Conservation (phyloP, 495 filamentous ascomycete genomes). For the Tuber umbilicatum region DNA sequence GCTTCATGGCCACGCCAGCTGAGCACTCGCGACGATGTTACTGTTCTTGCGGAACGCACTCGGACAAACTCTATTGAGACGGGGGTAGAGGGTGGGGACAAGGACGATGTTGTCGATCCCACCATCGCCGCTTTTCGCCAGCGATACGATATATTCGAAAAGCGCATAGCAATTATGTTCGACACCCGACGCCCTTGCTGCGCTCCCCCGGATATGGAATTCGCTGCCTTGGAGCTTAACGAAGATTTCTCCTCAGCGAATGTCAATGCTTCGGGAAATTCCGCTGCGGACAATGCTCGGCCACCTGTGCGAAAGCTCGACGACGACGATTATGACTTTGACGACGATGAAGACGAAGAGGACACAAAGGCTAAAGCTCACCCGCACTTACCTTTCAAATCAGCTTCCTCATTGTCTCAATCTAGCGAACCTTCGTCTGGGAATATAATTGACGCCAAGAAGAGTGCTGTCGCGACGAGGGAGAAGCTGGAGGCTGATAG, state of each 20-base stretch:
- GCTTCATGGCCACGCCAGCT: conserved; percentile 38
- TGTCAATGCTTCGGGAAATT: conserved; percentile 28
- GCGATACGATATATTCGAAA: conserved; percentile 39
- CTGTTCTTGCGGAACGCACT: conserved; percentile 31
- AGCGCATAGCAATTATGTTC: conserved; percentile 37
- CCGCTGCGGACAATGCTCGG: conserved; percentile 24
- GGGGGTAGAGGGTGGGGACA: conserved; percentile 49
- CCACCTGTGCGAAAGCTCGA: conserved; percentile 50
- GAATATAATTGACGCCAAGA: conserved; percentile 48
- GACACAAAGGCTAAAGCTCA: conserved; percentile 47
- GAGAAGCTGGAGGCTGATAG: conserved; percentile 92
- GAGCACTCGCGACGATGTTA: conserved; percentile 36
- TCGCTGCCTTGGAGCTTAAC: conserved; percentile 62
- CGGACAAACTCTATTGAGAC: conserved; percentile 39
- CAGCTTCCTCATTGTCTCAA: conserved; percentile 30
- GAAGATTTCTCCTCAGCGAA: conserved; percentile 57
- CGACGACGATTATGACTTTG: conserved; percentile 73
- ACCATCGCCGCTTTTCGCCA: conserved; percentile 36
- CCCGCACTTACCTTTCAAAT: conserved; percentile 42
- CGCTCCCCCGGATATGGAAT: conserved; percentile 31
- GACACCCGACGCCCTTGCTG: conserved; percentile 40
- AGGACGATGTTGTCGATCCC: conserved; percentile 42
- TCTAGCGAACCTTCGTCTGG: conserved; percentile 46
- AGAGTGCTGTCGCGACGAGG: conserved; percentile 53
- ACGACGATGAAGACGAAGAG: conserved; percentile 82